These are phyloP conservation scores for Lactarius deliciosus DNA, from an alignment of 768 basidiomycete species.

Conservation along the genomic window DNA sequence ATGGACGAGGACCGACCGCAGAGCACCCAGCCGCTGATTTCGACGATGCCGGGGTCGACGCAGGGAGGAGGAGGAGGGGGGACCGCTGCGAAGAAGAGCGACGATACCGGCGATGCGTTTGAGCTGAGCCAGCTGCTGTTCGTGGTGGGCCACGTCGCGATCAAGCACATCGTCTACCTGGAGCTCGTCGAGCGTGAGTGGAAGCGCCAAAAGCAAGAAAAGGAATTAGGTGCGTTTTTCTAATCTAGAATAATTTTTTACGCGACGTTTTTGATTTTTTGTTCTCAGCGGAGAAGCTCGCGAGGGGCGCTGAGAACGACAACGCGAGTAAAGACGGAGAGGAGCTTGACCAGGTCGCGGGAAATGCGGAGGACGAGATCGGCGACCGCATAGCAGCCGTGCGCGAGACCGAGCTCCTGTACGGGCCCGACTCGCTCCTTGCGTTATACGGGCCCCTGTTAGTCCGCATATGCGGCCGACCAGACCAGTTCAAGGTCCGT, in stretches of 20 bases:
- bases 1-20: constrained; percentile 58
- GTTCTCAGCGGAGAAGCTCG: constrained; percentile 55
- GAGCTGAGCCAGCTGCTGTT: constrained; percentile 92
- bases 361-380: constrained; percentile 97
- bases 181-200: constrained; percentile 95
- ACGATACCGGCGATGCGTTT: constrained; percentile 78
- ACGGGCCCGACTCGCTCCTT: constrained; percentile 77
- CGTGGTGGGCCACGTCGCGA: constrained; percentile 92
- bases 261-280: constrained; percentile 2
- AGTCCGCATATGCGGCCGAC: constrained; percentile 86
- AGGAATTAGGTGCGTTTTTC: constrained; percentile 56
- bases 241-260: too few species aligned
- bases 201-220: constrained; percentile 94
- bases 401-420: constrained; percentile 84
- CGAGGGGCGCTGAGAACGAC: constrained; percentile 39
- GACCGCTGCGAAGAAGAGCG: constrained; percentile 28
- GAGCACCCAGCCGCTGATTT: constrained; percentile 23
- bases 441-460: constrained; percentile 88
- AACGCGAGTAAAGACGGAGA: constrained; percentile 58
- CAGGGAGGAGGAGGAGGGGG: neutral
- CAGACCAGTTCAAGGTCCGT: constrained; percentile 83
- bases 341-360: constrained; percentile 95
- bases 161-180: constrained; percentile 96
- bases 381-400: constrained; percentile 86
- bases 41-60: constrained; percentile 25